Conservation (phyloP, 768 basidiomycete genomes). For the Podaxis sp. region DNA sequence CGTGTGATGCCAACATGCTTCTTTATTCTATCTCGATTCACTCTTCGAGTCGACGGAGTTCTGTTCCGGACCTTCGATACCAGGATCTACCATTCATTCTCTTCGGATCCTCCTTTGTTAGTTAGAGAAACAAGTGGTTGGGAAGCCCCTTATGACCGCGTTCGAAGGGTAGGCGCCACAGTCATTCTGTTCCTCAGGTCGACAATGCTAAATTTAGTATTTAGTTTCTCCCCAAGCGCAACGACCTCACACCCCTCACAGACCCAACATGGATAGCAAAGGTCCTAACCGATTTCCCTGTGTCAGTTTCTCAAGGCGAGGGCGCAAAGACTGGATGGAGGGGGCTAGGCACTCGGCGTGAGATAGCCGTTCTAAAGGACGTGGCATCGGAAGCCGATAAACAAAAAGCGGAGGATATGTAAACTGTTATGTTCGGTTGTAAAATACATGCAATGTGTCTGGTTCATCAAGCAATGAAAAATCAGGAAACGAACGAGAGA, state of each 20-base stretch:
- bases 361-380: constrained; percentile 45
- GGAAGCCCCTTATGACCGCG: constrained; percentile 84
- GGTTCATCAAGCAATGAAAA: constrained; percentile 8
- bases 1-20: constrained; percentile 96
- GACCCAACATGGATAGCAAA: constrained; percentile 83
- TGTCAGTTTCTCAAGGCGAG: constrained; percentile 52
- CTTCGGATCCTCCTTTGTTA: constrained; percentile 55
- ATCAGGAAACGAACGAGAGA: not conserved
- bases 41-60: constrained; percentile 93
- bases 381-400: constrained; percentile 1
- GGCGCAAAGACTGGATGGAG: constrained; percentile 85
- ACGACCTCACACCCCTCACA: constrained; percentile 87
- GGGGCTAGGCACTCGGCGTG: constrained; percentile 66
- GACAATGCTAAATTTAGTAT: constrained; percentile 3
- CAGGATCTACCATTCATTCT: constrained; percentile 84
- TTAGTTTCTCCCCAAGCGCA: constrained; percentile 66
- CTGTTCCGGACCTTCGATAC: constrained; percentile 91
- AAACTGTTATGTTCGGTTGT: not conserved
- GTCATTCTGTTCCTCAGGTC: not conserved
- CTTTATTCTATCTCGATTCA: constrained; percentile 88
- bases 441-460: constrained; percentile 16
- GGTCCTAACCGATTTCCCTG: constrained; percentile 61
- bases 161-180: constrained; percentile 79
- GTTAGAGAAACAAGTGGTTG: constrained; percentile 85
- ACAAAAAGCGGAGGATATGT: not conserved